These are phyloP conservation scores for Eucalyptus polyanthemos DNA, from an alignment of 345 rosid genomes.

Conservation along the genomic window DNA sequence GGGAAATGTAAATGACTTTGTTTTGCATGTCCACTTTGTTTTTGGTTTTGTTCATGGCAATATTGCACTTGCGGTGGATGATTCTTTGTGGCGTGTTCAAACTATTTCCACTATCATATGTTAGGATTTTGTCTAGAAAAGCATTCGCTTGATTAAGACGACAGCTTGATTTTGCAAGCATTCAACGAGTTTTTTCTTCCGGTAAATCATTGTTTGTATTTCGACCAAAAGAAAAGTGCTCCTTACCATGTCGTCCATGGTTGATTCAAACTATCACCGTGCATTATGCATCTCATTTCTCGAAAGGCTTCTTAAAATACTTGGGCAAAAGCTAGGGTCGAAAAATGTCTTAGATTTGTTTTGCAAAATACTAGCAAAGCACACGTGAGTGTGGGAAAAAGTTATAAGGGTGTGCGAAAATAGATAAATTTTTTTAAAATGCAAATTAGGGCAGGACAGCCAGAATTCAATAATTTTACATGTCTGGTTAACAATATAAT, in stretches of 20 bases:
- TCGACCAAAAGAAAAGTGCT: neutral
- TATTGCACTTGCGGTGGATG: neutral
- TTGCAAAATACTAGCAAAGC: neutral
- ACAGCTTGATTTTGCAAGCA: neutral
- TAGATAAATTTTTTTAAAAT: neutral
- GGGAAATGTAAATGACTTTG: no score
- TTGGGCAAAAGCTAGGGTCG: neutral
- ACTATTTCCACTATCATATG: neutral
- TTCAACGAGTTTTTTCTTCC: neutral
- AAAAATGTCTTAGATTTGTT: neutral
- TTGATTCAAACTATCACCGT: neutral
- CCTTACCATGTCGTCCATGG: neutral
- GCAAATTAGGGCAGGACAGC: neutral
- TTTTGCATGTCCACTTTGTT: no score
- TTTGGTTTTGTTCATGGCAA: neutral
- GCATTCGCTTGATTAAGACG: neutral
- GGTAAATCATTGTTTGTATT: neutral
- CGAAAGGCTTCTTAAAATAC: neutral
- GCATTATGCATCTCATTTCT: neutral
- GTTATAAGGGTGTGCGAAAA: neutral
- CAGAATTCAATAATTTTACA: neutral
- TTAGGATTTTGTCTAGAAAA: neutral
- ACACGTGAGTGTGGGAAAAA: neutral
- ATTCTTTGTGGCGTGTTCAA: neutral
- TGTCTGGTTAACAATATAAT: neutral